Conservation (phyloP, 306 rosid species). For the Coriaria nepalensis region DNA sequence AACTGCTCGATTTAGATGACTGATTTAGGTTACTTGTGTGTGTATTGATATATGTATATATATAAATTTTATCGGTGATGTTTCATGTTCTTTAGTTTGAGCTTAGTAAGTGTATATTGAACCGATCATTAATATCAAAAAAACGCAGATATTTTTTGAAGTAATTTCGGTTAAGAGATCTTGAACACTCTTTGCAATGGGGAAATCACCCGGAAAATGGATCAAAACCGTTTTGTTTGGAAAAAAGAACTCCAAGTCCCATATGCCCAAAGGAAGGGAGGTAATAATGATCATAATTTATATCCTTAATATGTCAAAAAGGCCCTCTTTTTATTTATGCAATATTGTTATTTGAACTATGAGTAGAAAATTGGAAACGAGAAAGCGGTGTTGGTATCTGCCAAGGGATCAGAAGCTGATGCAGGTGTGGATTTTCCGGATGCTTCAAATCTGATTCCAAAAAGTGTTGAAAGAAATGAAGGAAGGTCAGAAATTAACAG, state of each 20-base stretch:
- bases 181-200: constrained; percentile 34
- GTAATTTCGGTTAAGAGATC: constrained; percentile 6
- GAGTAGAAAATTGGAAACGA: constrained; percentile 45
- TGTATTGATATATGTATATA: too few relatives aligned
- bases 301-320: too few relatives aligned
- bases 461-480: constrained; percentile 22
- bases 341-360: constrained; percentile 11
- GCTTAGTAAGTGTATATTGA: too few relatives aligned
- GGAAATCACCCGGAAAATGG: constrained; percentile 88
- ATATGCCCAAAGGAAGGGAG: constrained; percentile 53
- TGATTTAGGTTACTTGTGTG: too few relatives aligned
- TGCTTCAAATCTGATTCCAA: constrained; percentile 18
- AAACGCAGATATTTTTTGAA: background rate
- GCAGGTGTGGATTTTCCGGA: constrained; percentile 40
- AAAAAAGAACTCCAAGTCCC: constrained; percentile 66
- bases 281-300: constrained; percentile 16
- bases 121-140: too few relatives aligned
- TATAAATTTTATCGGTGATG: too few relatives aligned
- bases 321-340: background rate
- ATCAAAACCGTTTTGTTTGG: constrained; percentile 58
- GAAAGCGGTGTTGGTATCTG: constrained; percentile 45
- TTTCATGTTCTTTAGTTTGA: too few relatives aligned
- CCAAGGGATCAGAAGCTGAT: constrained; percentile 44
- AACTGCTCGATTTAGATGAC: too few relatives aligned
- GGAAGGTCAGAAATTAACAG: constrained; percentile 37